Base-by-base conservation (phyloP, 192 early-diverging fungal species). In the Lobosporangium transversale region DNA sequence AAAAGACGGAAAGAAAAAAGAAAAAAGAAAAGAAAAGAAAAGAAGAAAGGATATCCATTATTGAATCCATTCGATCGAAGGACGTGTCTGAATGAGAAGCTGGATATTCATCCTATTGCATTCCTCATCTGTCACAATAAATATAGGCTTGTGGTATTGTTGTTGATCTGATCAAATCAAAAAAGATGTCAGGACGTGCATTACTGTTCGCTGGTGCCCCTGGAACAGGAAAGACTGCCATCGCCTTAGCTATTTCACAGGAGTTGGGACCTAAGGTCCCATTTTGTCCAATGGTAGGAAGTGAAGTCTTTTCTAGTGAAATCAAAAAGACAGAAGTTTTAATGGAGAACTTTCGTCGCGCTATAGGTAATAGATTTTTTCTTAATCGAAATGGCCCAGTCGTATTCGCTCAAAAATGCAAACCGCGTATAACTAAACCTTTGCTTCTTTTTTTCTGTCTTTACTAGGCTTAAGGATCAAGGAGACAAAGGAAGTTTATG, bases 251-350 rank as follows among this genome's bases (percentile, higher is more conserved):
- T 0, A 89, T 98, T 60, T 91, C 96, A 31, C 96, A 98, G 78
- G 98, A 99, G 68, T 89, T 99, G 44, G 98, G 98, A 3, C 88
- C 94, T 42, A 96, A 97, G 64, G 98, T 99, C n/a, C 98, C 98
- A 23, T 99, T 99, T 80, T 96, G 96, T 64, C 98, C 96, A 40
- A 98, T 98, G 94, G 95, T 98, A 11, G 98, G 98, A 42, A 94
- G 92, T 81, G 96, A 99, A 79, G 98, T 98, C 18, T 99, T 93
- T 81, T 97, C 96, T 31, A 89, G 91, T 44, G 98, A 99, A 80
- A 94, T 99, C 53, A 99, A 99, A 78, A 99, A 99, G 85, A 98
- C 98, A 0, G 98, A 98, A 76, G 96, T 99, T n/a, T 85, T 99
- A 30, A 99, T 99, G 98, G 95, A 98, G 66, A 97, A 95, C 88